phyloP scores from a whole-genome alignment of 2,329 filamentous ascomycete species.

The Penicillium sp. region DNA sequence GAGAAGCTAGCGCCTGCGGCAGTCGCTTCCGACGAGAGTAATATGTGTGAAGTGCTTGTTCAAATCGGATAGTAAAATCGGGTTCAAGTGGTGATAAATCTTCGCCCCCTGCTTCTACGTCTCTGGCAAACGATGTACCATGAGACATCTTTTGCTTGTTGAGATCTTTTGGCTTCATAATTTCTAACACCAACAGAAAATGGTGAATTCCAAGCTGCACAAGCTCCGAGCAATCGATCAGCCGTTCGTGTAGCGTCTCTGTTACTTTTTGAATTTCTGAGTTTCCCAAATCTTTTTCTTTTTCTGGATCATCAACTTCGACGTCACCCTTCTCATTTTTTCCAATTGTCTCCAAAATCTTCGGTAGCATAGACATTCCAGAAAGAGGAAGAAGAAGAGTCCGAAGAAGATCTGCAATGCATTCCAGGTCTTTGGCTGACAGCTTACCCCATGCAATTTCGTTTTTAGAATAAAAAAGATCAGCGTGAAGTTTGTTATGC shows the following conservation, averaged over 20 bases:
- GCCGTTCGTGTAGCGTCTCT: conserved; percentile 33
- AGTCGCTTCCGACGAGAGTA: conserved; percentile 51
- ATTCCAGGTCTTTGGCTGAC: conserved; percentile 62
- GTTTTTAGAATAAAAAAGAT: conserved; percentile 68
- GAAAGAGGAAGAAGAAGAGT: conserved; percentile 62
- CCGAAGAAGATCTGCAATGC: conserved; percentile 60
- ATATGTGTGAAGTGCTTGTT: conserved; percentile 54
- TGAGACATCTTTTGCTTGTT: conserved; percentile 40
- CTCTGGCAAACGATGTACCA: conserved; percentile 18
- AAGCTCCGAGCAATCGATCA: conserved; percentile 62
- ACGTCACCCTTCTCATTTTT: conserved; percentile 23
- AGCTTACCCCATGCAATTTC: conserved; percentile 71
- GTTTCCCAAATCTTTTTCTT: conserved; percentile 11
- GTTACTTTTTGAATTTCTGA: conserved; percentile 28
- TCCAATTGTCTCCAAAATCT: conserved; percentile 56
- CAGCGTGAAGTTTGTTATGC: conserved; percentile 63
- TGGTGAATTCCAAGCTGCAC: conserved; percentile 64
- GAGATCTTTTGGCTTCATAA: conserved; percentile 36
- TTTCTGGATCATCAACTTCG: conserved; percentile 3
- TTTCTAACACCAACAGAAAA: conserved; percentile 51
- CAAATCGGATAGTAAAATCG: conserved; percentile 55
- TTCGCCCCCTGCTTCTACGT: conserved; percentile 55
- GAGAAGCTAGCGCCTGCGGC: conserved; percentile 47
- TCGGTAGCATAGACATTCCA: conserved; percentile 67
- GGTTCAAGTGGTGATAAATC: conserved; percentile 55